Base-by-base conservation (phyloP, 257 asterid genomes). In the Gynochthodes officinalis region DNA sequence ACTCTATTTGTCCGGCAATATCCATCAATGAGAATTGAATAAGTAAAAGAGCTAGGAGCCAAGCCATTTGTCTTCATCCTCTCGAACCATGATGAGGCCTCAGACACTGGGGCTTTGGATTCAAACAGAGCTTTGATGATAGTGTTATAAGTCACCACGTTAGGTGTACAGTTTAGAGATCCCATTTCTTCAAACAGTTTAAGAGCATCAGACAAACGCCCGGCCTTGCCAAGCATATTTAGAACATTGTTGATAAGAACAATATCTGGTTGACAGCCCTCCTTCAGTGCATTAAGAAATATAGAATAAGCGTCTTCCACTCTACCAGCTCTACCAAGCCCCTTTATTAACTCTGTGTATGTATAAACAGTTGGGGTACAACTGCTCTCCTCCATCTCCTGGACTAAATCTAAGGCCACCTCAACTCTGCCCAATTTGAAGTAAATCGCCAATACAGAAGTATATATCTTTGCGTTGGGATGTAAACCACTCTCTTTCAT, bases 1-100 rank as follows among this genome's bases (percentile, higher is more conserved):
- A 93, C 80, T 78, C 84, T 83, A 69, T 88, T 85, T 65, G 76
- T 87, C 89, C 88, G 89, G 89, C 98, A 93, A 78, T 83, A 88
- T 58, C 98, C 98, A 63, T 91, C 92, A 32, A 91, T 89, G 69
- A 93, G 89, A 74, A 93, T 93, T 1, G 98, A 89, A 75, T 91
- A 93, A 73, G 96, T 89, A 70, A 82, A 93, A 54, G 93, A 86
- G 81, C 89, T 91, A 8, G 96, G 96, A 78, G 76, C 77, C 46
- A 89, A 75, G 42, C 96, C 87, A 42, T 69, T 81, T 21, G 63
- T 59, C 73, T 91, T 88, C 97, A 91, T 88, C 73, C 74, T 91
- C 67, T 84, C 91, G 30, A 89, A 88, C 97, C 96, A 93, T 14
- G 77, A 83, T 43, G 79, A 70, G 78, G 82, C 73, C 52, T 88